Evolutionary conservation across 345 rosid species (phyloP).

Genomic region (Populus alba): DNA sequence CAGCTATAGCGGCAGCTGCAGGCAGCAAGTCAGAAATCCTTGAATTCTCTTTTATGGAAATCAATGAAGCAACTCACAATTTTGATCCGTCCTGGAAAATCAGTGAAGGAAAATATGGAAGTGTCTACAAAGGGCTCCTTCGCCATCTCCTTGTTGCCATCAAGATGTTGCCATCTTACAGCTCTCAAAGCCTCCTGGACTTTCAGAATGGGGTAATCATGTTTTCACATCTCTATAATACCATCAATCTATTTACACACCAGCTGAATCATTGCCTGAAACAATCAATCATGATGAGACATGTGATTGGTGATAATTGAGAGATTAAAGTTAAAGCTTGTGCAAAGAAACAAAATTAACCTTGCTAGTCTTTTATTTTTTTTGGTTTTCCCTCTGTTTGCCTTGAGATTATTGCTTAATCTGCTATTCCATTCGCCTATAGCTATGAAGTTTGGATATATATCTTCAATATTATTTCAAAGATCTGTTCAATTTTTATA

Average conservation of each 20-base stretch:
- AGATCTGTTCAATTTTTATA: background rate
- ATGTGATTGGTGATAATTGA: too few relatives aligned
- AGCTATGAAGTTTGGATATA: background rate
- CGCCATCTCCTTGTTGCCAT: conserved; percentile 69
- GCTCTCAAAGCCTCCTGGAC: conserved; percentile 51
- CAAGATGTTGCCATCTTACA: conserved; percentile 83
- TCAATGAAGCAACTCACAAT: conserved; percentile 67
- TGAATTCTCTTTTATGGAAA: conserved; percentile 75
- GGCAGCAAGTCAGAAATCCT: conserved; percentile 52
- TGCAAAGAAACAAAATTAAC: background rate
- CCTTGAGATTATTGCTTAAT: background rate
- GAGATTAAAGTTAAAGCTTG: background rate
- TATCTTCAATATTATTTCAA: background rate
- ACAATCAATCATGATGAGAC: background rate
- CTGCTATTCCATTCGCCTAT: background rate
- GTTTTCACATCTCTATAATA: background rate
- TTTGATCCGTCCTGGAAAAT: conserved; percentile 79
- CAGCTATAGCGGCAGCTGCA: conserved; percentile 32
- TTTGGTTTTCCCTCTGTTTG: background rate
- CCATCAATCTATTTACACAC: background rate
- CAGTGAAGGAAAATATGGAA: conserved; percentile 81
- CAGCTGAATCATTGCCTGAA: background rate
- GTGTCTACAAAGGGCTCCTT: conserved; percentile 68
- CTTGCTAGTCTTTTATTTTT: background rate
- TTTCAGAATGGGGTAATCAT: conserved; percentile 62